Base-by-base conservation (phyloP, 2,329 filamentous ascomycete species). In the Ilyonectria mors-panacis region DNA sequence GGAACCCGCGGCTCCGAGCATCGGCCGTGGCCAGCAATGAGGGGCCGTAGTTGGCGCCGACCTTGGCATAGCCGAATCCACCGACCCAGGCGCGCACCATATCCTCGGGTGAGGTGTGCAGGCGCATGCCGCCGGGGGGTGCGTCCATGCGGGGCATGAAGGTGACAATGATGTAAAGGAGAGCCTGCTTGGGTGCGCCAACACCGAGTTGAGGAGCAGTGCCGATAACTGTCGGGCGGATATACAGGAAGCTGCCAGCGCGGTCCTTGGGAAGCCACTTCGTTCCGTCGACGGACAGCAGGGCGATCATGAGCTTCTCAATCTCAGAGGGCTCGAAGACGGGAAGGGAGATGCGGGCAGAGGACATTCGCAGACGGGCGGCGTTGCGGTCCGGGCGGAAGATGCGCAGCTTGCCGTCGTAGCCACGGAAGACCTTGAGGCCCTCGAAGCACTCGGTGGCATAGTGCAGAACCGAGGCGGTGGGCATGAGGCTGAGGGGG, bases 11-110 rank as follows among this genome's bases (percentile, higher is more conserved):
- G 12, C 83, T 84, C 63, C 90, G 85, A 3, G 95, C 95, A 80
- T 95, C 92, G 19, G 87, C 87, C 55, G 94, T 94, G 4, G 94
- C 93, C 60, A 94, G 86, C 60, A 98, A 86, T 21, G 89, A 91
- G 19, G 95, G 95, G 0, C 95, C 95, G 80, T 97, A 98, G 85
- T 97, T 98, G 68, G 95, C 95, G 61, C 95, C 95, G 37, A 98
- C 89, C 83, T 98, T 98, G 67, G 94, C 94, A 78, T 92, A 95
- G 1, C 95, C 95, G 79, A 97, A 97, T 10, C 95, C 95, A 68
- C 95, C 95, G 21, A 94, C 94, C 95, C 95, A 98, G 13, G 95
- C 94, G 71, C 95, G 92, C 65, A 97, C 91, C 85, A 92, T 93
- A 80, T 97, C 93, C 72, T 95, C 90, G 62, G 89, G 88, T 51